Percentiles rank a stretch among this genome's conserved stretches.
These are phyloP conservation scores for Mycena kentingensis DNA, from an alignment of 768 basidiomycete genomes.

Conservation along the genomic window DNA sequence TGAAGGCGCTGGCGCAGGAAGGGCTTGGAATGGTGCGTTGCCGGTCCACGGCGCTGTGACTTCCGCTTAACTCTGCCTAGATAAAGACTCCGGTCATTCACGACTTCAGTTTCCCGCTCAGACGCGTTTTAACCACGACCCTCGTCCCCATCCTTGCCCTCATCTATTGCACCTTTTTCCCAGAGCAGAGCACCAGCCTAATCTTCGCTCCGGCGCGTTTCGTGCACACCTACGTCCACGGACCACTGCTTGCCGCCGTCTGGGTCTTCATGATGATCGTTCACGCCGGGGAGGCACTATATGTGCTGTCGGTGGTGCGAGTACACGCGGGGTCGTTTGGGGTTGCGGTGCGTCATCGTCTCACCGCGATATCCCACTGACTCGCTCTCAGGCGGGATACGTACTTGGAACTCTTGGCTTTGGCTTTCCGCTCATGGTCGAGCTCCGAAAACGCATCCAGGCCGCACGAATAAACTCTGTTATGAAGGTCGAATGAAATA, in stretches of 20 bases:
- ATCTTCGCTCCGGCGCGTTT: constrained; percentile 36
- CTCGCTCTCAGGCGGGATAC: constrained; percentile 49
- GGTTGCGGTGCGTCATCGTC: constrained; percentile 35
- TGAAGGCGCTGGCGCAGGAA: constrained; percentile 82
- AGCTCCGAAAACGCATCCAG: constrained; percentile 62
- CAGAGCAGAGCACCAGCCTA: constrained; percentile 29
- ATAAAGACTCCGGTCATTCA: constrained; percentile 64
- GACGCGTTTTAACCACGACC: constrained; percentile 26
- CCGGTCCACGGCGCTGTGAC: not conserved
- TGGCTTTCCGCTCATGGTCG: constrained; percentile 57
- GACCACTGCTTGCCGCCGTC: constrained; percentile 28
- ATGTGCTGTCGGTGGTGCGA: constrained; percentile 46
- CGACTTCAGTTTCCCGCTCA: constrained; percentile 50
- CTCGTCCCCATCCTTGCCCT: constrained; percentile 37
- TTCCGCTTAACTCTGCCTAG: constrained; percentile 33
- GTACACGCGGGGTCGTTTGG: constrained; percentile 46
- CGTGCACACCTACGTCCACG: constrained; percentile 34
- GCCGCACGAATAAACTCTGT: constrained; percentile 75
- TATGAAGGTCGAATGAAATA: constrained; percentile 69
- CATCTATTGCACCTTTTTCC: constrained; percentile 26
- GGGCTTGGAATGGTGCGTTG: constrained; percentile 72
- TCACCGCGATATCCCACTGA: not conserved
- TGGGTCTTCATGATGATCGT: constrained; percentile 36
- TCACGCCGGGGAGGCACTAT: constrained; percentile 53
- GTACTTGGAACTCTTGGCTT: constrained; percentile 48